These are phyloP conservation scores for Chaetomium strumarium DNA, from an alignment of 2,329 filamentous ascomycete genomes.

Conservation along the genomic window DNA sequence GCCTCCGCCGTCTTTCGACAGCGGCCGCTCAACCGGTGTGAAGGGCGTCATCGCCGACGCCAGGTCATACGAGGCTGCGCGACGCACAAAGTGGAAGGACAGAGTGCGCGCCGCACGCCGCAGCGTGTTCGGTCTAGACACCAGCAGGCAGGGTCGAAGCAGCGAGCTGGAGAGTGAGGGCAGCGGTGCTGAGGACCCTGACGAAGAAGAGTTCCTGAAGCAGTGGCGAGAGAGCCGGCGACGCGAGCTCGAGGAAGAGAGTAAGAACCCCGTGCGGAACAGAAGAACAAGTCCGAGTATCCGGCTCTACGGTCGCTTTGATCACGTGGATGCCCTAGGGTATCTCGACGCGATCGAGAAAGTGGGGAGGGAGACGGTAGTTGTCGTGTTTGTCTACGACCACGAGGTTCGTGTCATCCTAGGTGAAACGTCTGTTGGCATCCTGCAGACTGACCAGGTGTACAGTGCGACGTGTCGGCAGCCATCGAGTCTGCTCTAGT, in stretches of 20 bases:
- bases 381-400: constrained; percentile 92
- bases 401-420: constrained; percentile 57
- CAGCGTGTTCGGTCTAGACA: constrained; percentile 48
- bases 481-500: constrained; percentile 73
- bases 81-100: constrained; percentile 49
- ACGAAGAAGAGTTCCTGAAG: constrained; percentile 75
- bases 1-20: constrained; percentile 58
- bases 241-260: constrained; percentile 65
- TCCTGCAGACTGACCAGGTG: constrained; percentile 19
- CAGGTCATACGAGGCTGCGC: constrained; percentile 65
- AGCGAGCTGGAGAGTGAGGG: constrained; percentile 30
- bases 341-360: constrained; percentile 97
- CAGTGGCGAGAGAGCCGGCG: constrained; percentile 79
- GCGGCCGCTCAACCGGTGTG: constrained; percentile 68
- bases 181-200: constrained; percentile 48
- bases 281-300: constrained; percentile 71
- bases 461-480: constrained; percentile 69
- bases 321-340: constrained; percentile 80
- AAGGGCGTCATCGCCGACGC: constrained; percentile 86
- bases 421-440: constrained; percentile 21
- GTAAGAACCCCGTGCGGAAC: constrained; percentile 46
- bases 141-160: constrained; percentile 27
- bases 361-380: constrained; percentile 70
- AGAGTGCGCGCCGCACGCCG: constrained; percentile 47
- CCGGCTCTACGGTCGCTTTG: constrained; percentile 70